Percentiles rank a stretch among this genome's conserved stretches.
Evolutionary conservation across 2,329 filamentous ascomycete species (phyloP).

Genomic region (Diplodia intermedia): DNA sequence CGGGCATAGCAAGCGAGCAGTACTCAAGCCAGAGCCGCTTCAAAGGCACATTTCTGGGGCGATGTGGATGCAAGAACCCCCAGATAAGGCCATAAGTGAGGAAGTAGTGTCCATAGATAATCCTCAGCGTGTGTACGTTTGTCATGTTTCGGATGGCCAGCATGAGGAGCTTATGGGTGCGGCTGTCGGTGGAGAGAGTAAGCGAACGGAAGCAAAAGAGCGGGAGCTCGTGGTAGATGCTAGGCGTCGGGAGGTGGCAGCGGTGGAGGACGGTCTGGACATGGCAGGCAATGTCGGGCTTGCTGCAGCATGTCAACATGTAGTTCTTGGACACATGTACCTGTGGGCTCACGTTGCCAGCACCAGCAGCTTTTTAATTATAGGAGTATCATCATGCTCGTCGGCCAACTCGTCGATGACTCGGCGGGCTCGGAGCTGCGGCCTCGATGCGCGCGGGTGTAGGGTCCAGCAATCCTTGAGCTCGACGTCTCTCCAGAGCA

Average conservation of each 20-base stretch:
- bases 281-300: constrained; percentile 50
- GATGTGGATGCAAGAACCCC: constrained; percentile 48
- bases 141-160: constrained; percentile 51
- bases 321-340: not conserved
- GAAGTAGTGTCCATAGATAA: constrained; percentile 54
- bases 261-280: constrained; percentile 54
- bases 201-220: constrained; percentile 48
- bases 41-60: constrained; percentile 43
- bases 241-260: constrained; percentile 55
- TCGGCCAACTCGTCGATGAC: constrained; percentile 34
- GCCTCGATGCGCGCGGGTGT: constrained; percentile 35
- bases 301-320: constrained; percentile 40
- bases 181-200: constrained; percentile 50
- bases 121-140: constrained; percentile 53
- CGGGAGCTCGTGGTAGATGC: constrained; percentile 54
- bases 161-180: constrained; percentile 49
- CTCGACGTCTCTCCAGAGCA: constrained; percentile 52
- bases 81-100: constrained; percentile 50
- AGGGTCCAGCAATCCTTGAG: constrained; percentile 50
- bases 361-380: constrained; percentile 52
- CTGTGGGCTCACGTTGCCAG: constrained; percentile 46
- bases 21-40: constrained; percentile 56
- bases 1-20: constrained; percentile 44
- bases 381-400: constrained; percentile 52
- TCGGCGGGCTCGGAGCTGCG: constrained; percentile 31